Base-by-base conservation (phyloP, 345 rosid genomes). In the Durio zibethinus region DNA sequence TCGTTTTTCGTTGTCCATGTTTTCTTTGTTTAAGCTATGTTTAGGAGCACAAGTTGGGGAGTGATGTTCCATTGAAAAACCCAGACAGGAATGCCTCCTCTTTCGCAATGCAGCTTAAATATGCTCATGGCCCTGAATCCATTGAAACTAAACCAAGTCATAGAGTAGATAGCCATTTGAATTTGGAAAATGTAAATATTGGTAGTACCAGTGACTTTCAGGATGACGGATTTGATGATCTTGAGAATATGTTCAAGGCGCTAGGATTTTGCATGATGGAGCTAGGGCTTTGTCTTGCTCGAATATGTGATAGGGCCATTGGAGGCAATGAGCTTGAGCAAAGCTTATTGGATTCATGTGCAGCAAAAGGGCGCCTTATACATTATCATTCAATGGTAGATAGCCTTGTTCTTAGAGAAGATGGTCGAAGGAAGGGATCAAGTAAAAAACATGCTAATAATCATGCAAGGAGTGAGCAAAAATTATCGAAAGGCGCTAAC, bases 281-380 rank as follows among this genome's bases (percentile, higher is more conserved):
- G 2, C 64, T 96, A 27, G 97, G 97, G 27, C 85, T 92, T 52
- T 80, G 79, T 35, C 74, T 93, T 70, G 94, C 99, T 10, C 89
- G 82, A 76, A 68, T 92, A 60, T 93, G 97, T 75, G 98, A 96
- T 79, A 75, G 72, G 79, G 90, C 86, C 74, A 86, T 92, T 77
- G 97, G 97, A 31, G 97, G 92, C 64, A 81, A 88, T 4, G 86
- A 90, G 66, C 87, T 93, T 21, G 93, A 92, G 78, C 85, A 80
- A 68, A 89, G 88, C 77, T 86, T 96, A 78, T 29, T 93, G 62
- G 94, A 92, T 53, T 93, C 98, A 16, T 83, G 86, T 64, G 80
- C 91, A 1, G 99, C 97, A 0, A 96, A 96, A 83, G 98, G 88
- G 14, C 93, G 97, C 7, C 93, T 92, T 50, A 85, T 96, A 79